Conservation (phyloP, 1,284 basidiomycete genomes). For the Cutaneotrichosporon mucoides region DNA sequence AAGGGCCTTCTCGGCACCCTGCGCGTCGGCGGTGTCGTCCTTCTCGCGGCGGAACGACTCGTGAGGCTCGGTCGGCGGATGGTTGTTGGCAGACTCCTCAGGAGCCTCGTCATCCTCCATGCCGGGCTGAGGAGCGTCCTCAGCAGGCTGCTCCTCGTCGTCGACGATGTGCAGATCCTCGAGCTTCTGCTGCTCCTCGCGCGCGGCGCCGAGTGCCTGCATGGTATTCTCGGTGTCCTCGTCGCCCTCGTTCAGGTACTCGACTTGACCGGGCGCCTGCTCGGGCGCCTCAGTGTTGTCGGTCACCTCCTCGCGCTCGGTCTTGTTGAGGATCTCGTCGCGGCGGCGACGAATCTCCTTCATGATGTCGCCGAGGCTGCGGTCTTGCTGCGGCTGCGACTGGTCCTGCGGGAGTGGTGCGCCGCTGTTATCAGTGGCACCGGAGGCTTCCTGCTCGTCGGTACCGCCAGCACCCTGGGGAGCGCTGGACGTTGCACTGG, state of each 20-base stretch:
- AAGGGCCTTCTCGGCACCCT: conserved; percentile 45
- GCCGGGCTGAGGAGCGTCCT: conserved; percentile 6
- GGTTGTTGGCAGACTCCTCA: conserved; percentile 4
- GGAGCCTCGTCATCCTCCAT: conserved; percentile 25
- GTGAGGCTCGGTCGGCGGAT: conserved; percentile 14
- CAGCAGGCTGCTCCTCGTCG: conserved; percentile 44
- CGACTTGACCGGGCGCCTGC: conserved; percentile 61
- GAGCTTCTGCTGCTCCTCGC: conserved; percentile 73
- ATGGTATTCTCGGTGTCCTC: conserved; percentile 66
- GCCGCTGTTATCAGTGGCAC: conserved; percentile 38
- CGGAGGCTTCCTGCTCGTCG: conserved; percentile 40
- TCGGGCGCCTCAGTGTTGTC: conserved; percentile 40
- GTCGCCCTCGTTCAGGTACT: conserved; percentile 74
- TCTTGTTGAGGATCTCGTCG: conserved; percentile 70
- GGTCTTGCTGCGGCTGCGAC: conserved; percentile 59
- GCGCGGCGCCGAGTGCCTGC: conserved; percentile 85
- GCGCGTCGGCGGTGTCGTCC: conserved; percentile 20
- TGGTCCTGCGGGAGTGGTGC: conserved; percentile 37
- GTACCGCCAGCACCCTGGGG: conserved; percentile 31
- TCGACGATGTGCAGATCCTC: conserved; percentile 73
- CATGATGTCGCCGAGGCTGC: conserved; percentile 79
- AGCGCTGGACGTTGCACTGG: conserved; percentile 24
- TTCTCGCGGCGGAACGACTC: conserved; percentile 19
- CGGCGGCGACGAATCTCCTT: conserved; percentile 79
- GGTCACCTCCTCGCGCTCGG: conserved; percentile 49